These are phyloP conservation scores for Paramyrothecium sp. DNA, from an alignment of 2,329 filamentous ascomycete genomes.

Conservation along the genomic window DNA sequence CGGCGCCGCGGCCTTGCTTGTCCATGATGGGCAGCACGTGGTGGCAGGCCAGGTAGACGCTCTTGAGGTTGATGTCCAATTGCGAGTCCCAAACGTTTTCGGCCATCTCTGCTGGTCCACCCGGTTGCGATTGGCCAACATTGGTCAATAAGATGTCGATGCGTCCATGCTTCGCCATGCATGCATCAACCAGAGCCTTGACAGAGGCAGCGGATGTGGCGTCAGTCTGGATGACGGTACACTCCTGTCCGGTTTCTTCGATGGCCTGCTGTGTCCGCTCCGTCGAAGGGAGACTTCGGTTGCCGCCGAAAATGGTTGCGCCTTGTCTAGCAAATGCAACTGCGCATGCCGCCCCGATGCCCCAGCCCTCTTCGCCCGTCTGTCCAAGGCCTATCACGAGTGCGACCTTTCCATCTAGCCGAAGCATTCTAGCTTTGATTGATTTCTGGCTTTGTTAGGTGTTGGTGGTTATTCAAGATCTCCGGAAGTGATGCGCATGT, in stretches of 20 bases:
- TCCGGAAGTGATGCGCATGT: not conserved
- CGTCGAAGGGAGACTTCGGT: conserved; percentile 40
- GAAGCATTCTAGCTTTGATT: conserved; percentile 26
- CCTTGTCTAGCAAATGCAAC: conserved; percentile 45
- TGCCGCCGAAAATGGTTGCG: conserved; percentile 49
- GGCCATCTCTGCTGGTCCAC: conserved; percentile 44
- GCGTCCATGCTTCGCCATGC: conserved; percentile 48
- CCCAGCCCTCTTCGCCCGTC: conserved; percentile 43
- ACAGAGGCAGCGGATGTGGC: conserved; percentile 53
- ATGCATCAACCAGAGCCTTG: conserved; percentile 50
- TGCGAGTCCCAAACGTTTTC: conserved; percentile 52
- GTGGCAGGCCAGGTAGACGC: conserved; percentile 52
- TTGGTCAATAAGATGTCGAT: conserved; percentile 63
- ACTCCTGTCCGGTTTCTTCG: conserved; percentile 26
- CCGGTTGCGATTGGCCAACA: conserved; percentile 55
- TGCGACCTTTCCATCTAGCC: conserved; percentile 40
- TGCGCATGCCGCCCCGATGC: conserved; percentile 50
- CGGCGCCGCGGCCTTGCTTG: conserved; percentile 36
- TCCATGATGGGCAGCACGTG: conserved; percentile 54
- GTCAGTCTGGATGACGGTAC: conserved; percentile 42
- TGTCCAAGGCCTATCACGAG: conserved; percentile 46
- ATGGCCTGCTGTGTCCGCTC: conserved; percentile 37
- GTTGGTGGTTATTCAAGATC: not conserved
- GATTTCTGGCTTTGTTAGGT: not conserved
- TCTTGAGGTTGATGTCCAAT: conserved; percentile 54